Evolutionary conservation across 345 rosid genomes (phyloP).

Genomic region (Theobroma cacao): DNA sequence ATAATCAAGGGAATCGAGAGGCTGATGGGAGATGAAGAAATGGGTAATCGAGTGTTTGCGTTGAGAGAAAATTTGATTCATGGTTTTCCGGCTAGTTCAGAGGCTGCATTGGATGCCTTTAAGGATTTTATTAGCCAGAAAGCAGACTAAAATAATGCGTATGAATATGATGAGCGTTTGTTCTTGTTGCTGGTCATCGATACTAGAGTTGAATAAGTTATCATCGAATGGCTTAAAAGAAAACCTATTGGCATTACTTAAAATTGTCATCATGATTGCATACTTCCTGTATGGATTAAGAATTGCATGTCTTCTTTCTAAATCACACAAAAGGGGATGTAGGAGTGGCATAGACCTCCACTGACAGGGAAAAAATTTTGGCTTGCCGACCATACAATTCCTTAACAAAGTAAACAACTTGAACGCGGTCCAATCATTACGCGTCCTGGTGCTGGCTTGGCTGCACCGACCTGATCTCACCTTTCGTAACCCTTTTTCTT

Average conservation of each 20-base stretch:
- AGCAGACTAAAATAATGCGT: background rate
- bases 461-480: background rate
- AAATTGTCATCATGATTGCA: too few relatives aligned
- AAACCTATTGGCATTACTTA: too few relatives aligned
- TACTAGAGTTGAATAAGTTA: too few relatives aligned
- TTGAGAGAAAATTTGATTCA: background rate
- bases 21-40: constrained; percentile 37
- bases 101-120: background rate
- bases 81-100: background rate
- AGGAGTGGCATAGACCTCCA: too few relatives aligned
- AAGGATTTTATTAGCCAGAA: constrained; percentile 1
- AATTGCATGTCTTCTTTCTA: too few relatives aligned
- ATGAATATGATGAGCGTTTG: background rate
- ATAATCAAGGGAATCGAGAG: constrained; percentile 33
- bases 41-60: background rate
- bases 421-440: background rate
- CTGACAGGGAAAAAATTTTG: background rate
- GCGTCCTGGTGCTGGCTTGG: background rate
- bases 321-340: too few relatives aligned
- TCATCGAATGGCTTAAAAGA: too few relatives aligned
- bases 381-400: background rate
- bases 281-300: too few relatives aligned
- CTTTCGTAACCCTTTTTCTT: too few relatives aligned
- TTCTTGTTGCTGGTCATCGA: too few relatives aligned
- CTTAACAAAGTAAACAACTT: background rate